These are phyloP conservation scores for Urochloa ruziziensis DNA, from an alignment of 176 grass and related monocot genomes.

Conservation along the genomic window DNA sequence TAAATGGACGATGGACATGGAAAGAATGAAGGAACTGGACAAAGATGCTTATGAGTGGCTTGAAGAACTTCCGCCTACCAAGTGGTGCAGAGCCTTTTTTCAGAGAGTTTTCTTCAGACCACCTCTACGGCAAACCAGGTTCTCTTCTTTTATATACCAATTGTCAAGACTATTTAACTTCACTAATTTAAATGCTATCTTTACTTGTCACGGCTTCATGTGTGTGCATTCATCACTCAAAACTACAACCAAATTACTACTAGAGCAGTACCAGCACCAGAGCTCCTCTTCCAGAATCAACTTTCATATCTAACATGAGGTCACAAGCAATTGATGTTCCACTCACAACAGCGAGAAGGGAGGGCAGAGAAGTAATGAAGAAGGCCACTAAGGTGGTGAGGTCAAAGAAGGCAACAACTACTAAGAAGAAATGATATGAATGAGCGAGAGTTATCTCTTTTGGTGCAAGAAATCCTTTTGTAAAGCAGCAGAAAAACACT, in stretches of 20 bases:
- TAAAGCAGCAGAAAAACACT: not conserved
- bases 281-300: not conserved
- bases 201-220: no score
- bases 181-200: no score
- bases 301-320: not conserved
- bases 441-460: not conserved
- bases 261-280: not conserved
- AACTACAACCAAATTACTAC: not conserved
- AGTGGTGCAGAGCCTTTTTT: no score
- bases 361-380: not conserved
- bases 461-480: not conserved
- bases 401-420: not conserved
- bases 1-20: no score
- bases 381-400: not conserved
- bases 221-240: no score
- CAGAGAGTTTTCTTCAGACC: no score
- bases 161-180: no score
- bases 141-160: not conserved
- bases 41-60: no score
- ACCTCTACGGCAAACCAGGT: not conserved
- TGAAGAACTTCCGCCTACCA: no score
- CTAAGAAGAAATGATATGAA: not conserved
- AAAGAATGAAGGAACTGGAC: no score
- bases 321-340: not conserved
- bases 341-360: not conserved